phyloP scores from a whole-genome alignment of 257 asterid species.

The Jaltomata sinuosa region DNA sequence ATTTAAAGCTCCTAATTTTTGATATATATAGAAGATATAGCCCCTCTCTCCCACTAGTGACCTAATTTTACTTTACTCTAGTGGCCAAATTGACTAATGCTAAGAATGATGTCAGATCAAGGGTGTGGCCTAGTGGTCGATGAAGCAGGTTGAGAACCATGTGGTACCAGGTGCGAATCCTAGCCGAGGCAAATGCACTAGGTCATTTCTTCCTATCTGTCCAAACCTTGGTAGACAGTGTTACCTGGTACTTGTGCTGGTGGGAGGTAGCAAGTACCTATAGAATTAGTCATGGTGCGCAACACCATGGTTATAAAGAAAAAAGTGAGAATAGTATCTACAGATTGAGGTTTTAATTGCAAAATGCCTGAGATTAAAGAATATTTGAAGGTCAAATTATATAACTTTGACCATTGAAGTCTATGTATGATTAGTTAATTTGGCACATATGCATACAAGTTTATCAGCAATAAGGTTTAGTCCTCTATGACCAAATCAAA shows the following conservation, averaged over 20 bases:
- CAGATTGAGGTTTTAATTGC: not conserved
- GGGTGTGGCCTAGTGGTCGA: not conserved
- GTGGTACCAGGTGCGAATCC: not conserved
- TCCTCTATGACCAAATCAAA: not conserved
- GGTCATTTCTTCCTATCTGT: not conserved
- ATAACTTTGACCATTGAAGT: not conserved
- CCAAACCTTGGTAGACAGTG: not conserved
- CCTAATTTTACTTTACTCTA: not conserved
- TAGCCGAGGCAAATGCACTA: not conserved
- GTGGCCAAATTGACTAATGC: not conserved
- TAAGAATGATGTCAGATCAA: not conserved
- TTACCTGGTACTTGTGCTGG: not conserved
- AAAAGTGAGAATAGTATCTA: not conserved
- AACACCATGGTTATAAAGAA: not conserved
- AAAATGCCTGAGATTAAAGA: not conserved
- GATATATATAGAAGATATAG: not conserved
- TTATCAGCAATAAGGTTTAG: not conserved
- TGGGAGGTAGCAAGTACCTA: not conserved
- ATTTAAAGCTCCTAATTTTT: not conserved
- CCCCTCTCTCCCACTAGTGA: not conserved
- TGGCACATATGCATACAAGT: not conserved
- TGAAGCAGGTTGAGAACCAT: not conserved
- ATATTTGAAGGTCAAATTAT: not conserved
- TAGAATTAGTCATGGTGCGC: not conserved
- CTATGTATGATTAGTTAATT: not conserved